Base-by-base conservation (phyloP, 2,329 filamentous ascomycete genomes). In the Penicillium sp. region DNA sequence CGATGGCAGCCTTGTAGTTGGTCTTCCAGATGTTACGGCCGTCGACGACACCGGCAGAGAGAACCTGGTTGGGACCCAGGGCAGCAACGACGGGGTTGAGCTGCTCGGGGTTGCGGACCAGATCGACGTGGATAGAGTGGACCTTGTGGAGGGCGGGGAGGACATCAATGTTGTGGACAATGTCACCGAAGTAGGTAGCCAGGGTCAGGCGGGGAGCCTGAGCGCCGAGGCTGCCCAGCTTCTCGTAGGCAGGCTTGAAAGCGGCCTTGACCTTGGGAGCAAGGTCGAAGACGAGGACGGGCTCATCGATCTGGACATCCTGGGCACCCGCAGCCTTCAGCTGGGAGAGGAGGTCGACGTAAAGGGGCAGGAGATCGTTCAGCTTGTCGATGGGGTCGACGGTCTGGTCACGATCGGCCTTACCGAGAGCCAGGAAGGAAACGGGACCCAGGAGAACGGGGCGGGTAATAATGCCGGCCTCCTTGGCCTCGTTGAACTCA, bases 21-120 rank as follows among this genome's bases (percentile, higher is more conserved):
- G 91, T 96, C 89, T 99, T 99, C 94, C 94, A 99, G 83, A 99
- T 97, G 85, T 99, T 99, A 70, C 94, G 91, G 69, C 94, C 94
- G 69, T 99, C 92, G 63, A 99, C 94, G 66, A 99, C 89, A 90
- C 94, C 94, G 61, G 86, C 88, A 63, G 94, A 99, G 63, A 99
- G 87, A 65, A 91, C 77, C 73, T 96, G 95, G 75, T 91, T 90
- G 73, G 90, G 78, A 74, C 90, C 91, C 61, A 99, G 85, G 69
- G 91, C 87, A 69, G 80, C 81, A 65, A 90, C 76, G 68, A 99
- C 90, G 62, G 87, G 84, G 57, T 94, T 86, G 60, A 99, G 88
- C 82, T 99, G 94, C 83, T 97, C 92, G 50, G 94, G 94, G 84
- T 96, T 92, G 75, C 94, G 91, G 77, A 97, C 94, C 63, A 97